Evolutionary conservation across 2,329 filamentous ascomycete genomes (phyloP).

Genomic region (Orbilia quercus): DNA sequence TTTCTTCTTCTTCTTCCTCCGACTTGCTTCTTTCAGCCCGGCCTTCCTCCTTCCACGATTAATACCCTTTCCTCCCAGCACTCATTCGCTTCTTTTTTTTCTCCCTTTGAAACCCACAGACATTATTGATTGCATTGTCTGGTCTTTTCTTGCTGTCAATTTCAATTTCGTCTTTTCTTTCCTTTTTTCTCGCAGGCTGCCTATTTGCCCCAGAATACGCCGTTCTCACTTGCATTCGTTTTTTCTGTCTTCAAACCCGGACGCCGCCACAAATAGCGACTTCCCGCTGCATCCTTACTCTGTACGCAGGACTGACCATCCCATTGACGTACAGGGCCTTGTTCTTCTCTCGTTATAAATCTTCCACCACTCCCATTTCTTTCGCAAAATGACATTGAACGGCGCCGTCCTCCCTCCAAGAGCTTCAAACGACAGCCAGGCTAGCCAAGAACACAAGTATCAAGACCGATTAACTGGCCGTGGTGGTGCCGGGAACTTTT

Average conservation of each 20-base stretch:
- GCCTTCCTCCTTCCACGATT: not conserved
- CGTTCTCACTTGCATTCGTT: slow-evolving; percentile 47
- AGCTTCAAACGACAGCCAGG: slow-evolving; percentile 41
- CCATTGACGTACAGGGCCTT: slow-evolving; percentile 19
- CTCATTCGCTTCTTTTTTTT: not conserved
- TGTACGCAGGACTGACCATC: slow-evolving; percentile 18
- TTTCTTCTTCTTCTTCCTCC: slow-evolving; percentile 27
- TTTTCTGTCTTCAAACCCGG: slow-evolving; percentile 12
- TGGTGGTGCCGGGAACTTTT: slow-evolving; percentile 66
- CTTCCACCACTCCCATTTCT: slow-evolving; percentile 29
- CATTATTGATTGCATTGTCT: too few relatives aligned
- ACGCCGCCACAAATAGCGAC: slow-evolving; percentile 29
- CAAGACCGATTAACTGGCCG: slow-evolving; percentile 57
- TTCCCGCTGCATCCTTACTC: slow-evolving; percentile 27
- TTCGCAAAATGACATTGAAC: slow-evolving; percentile 54
- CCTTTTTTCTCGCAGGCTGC: slow-evolving; percentile 26
- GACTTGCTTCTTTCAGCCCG: slow-evolving; percentile 50
- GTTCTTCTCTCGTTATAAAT: slow-evolving; percentile 40
- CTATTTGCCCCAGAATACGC: slow-evolving; percentile 43
- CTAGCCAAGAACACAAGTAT: slow-evolving; percentile 45
- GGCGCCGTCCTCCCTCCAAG: slow-evolving; percentile 42
- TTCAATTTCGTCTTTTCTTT: slow-evolving; percentile 8
- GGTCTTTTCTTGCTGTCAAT: slow-evolving; percentile 1
- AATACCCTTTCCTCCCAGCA: not conserved
- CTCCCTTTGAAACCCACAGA: slow-evolving; percentile 2